Percentiles rank a stretch among this genome's conserved stretches.
Evolutionary conservation across 2,329 filamentous ascomycete species (phyloP).

Genomic region (Clonostachys rosea): DNA sequence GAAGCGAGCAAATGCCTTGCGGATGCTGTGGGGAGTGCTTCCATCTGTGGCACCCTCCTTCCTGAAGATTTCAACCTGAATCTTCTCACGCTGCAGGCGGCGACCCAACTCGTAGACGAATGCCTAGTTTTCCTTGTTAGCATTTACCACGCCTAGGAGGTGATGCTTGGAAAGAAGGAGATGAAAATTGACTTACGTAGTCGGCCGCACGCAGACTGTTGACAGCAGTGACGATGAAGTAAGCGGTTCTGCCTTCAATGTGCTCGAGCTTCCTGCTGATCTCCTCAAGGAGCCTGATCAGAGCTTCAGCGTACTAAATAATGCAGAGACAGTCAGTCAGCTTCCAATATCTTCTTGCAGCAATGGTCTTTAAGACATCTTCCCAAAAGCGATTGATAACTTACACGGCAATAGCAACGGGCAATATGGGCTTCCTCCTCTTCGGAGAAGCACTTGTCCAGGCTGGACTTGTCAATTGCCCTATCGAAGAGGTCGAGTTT

Average conservation of each 20-base stretch:
- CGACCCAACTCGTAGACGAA: conserved; percentile 18
- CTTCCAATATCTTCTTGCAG: not conserved
- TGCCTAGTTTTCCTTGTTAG: conserved; percentile 8
- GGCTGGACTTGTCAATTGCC: conserved; percentile 14
- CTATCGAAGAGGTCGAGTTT: conserved; percentile 16
- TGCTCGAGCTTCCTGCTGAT: conserved; percentile 14
- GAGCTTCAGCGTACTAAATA: conserved; percentile 17
- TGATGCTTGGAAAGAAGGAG: not conserved
- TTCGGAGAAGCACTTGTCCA: conserved; percentile 14
- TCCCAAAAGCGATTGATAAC: not conserved
- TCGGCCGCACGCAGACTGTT: conserved; percentile 20
- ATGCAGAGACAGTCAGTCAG: not conserved
- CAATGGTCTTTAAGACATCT: not conserved
- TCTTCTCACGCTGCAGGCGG: conserved; percentile 15
- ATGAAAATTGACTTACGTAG: conserved; percentile 7
- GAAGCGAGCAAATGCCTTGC: conserved; percentile 16
- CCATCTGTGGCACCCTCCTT: conserved; percentile 21
- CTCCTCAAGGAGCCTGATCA: conserved; percentile 15
- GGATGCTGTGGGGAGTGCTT: conserved; percentile 15
- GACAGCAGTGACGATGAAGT: conserved; percentile 16
- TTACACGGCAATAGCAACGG: conserved; percentile 15
- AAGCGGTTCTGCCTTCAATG: conserved; percentile 17
- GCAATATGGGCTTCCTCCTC: conserved; percentile 14
- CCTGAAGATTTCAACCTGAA: conserved; percentile 14
- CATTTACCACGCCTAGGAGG: not conserved